Evolutionary conservation across 805 yeast genomes (phyloP).

Genomic region (Metschnikowia noctiluminum): DNA sequence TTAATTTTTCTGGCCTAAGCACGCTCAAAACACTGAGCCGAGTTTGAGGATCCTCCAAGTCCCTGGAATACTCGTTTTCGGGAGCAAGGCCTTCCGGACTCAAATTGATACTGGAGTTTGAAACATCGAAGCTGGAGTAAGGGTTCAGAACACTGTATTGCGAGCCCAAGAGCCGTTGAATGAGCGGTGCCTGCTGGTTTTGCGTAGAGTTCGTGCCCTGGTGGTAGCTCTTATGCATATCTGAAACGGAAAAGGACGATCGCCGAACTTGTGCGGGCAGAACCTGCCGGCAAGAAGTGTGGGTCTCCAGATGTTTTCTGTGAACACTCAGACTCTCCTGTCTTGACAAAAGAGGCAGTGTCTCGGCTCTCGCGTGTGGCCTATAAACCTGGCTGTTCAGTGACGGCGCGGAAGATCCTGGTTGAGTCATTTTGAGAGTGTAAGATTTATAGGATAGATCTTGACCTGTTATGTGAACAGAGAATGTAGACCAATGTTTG

Average conservation of each 20-base stretch:
- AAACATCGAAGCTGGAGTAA: slow-evolving; percentile 15
- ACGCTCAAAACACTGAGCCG: slow-evolving; percentile 22
- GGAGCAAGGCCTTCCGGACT: slow-evolving; percentile 4
- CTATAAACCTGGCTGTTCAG: not conserved
- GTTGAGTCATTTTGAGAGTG: not conserved
- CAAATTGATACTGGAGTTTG: slow-evolving; percentile 9
- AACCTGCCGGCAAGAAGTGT: slow-evolving; percentile 1
- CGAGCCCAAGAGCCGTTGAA: slow-evolving; percentile 27
- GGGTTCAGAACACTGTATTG: slow-evolving; percentile 33
- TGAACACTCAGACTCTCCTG: not conserved
- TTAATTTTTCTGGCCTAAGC: slow-evolving; percentile 33
- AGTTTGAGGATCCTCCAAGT: slow-evolving; percentile 22
- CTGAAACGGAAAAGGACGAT: slow-evolving; percentile 16
- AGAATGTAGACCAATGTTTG: too few relatives aligned
- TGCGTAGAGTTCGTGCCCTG: not conserved
- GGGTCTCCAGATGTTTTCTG: not conserved
- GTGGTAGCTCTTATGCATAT: slow-evolving; percentile 9
- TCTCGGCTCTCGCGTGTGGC: slow-evolving; percentile 3
- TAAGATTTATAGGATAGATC: too few relatives aligned
- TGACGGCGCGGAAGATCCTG: not conserved
- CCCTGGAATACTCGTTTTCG: slow-evolving; percentile 11
- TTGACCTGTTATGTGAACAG: too few relatives aligned
- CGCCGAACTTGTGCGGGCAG: slow-evolving; percentile 11
- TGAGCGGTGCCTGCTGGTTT: slow-evolving; percentile 20
- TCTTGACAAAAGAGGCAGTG: slow-evolving; percentile 7